Evolutionary conservation across 306 rosid genomes (phyloP).

Genomic region (Ochetophila trinervis): DNA sequence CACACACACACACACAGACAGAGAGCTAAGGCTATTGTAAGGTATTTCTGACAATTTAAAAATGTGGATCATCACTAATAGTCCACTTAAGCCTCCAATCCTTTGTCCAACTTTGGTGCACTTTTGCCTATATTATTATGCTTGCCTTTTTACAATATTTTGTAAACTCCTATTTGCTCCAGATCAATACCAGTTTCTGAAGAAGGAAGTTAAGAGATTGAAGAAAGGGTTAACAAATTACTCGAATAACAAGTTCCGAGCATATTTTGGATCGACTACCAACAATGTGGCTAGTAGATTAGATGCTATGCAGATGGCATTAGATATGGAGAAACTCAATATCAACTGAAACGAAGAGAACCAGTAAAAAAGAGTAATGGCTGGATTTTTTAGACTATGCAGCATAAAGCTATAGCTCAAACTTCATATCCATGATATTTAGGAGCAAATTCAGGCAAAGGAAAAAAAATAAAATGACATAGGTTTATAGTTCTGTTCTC

Average conservation of each 20-base stretch:
- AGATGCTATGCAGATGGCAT: constrained; percentile 18
- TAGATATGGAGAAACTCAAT: constrained; percentile 23
- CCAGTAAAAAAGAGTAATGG: not conserved
- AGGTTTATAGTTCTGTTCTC: not conserved
- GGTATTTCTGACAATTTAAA: no score
- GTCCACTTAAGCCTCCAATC: no score
- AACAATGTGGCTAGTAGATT: constrained; percentile 14
- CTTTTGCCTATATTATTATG: not conserved
- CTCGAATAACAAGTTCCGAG: constrained; percentile 10
- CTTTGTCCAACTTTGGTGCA: no score
- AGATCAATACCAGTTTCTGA: constrained; percentile 35
- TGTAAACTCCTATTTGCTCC: constrained; percentile 6
- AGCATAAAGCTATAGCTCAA: not conserved
- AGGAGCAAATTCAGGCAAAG: constrained; percentile 6
- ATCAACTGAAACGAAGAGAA: constrained; percentile 4
- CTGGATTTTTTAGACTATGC: constrained; percentile 8
- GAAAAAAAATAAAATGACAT: not conserved
- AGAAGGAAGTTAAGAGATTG: constrained; percentile 28
- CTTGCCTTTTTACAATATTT: not conserved
- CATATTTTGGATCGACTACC: constrained; percentile 24
- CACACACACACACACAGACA: no score
- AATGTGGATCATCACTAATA: no score
- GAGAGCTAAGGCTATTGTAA: no score
- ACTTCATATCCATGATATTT: not conserved
- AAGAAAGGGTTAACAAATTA: constrained; percentile 18